These are phyloP conservation scores for Yarrowia divulgata DNA, from an alignment of 805 yeast genomes.

Conservation along the genomic window DNA sequence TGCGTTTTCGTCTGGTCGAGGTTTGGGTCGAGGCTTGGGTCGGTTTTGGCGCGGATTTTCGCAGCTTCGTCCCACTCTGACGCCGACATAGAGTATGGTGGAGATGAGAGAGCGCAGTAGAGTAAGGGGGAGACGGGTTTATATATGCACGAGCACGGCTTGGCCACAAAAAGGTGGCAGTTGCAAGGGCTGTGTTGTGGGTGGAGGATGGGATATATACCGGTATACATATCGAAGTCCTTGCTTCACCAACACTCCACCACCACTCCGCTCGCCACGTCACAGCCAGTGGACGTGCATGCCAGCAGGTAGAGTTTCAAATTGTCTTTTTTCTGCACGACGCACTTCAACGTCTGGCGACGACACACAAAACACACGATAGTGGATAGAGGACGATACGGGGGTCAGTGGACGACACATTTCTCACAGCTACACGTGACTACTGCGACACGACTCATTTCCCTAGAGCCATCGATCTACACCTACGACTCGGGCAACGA, in stretches of 20 bases:
- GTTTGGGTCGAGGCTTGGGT: background rate
- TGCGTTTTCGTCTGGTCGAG: background rate
- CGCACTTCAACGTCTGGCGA: conserved; percentile 38
- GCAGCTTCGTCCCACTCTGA: conserved; percentile 2
- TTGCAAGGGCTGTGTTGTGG: background rate
- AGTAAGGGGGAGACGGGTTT: conserved; percentile 7
- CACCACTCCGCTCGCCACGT: conserved; percentile 11
- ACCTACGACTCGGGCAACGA: too few relatives aligned
- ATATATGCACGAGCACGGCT: background rate
- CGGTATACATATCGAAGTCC: too few relatives aligned
- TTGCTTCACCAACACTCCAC: too few relatives aligned
- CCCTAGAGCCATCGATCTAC: too few relatives aligned
- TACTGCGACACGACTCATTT: too few relatives aligned
- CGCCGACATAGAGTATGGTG: conserved; percentile 23
- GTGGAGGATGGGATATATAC: too few relatives aligned
- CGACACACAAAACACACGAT: conserved; percentile 34
- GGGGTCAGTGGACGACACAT: conserved; percentile 6
- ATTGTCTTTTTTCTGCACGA: conserved; percentile 37
- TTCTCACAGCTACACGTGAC: too few relatives aligned
- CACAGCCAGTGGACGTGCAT: conserved; percentile 18
- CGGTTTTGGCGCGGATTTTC: conserved; percentile 6
- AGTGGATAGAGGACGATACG: conserved; percentile 23
- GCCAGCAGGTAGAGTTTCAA: conserved; percentile 16
- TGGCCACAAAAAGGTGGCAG: background rate
- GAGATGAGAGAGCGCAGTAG: conserved; percentile 31